A percentile compares a stretch with the other conserved stretches of the same genome.
phyloP scores from a whole-genome alignment of 2,329 filamentous ascomycete genomes.

The Thielaviopsis cerberus region DNA sequence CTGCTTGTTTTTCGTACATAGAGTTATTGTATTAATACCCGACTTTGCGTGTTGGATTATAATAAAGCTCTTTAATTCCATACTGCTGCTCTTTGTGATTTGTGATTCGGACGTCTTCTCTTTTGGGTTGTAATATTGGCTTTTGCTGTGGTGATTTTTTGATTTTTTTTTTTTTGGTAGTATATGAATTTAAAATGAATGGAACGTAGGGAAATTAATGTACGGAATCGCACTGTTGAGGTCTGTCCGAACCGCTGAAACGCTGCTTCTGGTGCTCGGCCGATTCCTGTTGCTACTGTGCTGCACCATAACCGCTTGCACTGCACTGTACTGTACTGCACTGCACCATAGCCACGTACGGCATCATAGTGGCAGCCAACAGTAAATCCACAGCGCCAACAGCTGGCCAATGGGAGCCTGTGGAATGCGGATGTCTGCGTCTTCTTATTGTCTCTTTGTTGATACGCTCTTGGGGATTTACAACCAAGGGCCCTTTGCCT shows the following conservation, averaged over 20 bases:
- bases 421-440: no score
- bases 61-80: background rate
- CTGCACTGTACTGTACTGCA: no score
- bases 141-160: background rate
- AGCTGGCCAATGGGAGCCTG: background rate
- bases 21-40: conserved; percentile 13
- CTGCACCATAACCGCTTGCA: no score
- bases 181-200: background rate
- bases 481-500: no score
- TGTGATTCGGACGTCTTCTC: background rate
- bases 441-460: background rate
- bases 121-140: background rate
- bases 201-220: background rate
- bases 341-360: no score
- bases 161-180: background rate
- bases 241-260: background rate
- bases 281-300: background rate
- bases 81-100: background rate
- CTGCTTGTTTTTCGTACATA: conserved; percentile 8
- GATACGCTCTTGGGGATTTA: no score
- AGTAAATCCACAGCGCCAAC: background rate
- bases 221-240: background rate
- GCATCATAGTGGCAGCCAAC: no score
- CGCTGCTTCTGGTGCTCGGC: background rate
- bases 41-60: conserved; percentile 12